These are phyloP conservation scores for Blastobotrys indianensis DNA, from an alignment of 1,139 yeast species.

Conservation along the genomic window DNA sequence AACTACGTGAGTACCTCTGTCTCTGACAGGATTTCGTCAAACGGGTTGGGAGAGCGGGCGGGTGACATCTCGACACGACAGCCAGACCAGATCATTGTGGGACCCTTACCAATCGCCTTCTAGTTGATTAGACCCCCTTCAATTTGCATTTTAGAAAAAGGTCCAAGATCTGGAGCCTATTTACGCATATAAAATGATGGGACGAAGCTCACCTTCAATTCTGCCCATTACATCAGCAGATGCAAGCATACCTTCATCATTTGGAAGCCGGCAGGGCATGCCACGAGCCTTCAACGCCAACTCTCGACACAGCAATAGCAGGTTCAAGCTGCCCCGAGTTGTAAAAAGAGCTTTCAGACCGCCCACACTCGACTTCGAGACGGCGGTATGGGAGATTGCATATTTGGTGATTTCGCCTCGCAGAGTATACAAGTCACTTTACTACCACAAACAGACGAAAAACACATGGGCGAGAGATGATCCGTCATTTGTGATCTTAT, in stretches of 20 bases:
- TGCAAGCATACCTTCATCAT: slow-evolving; percentile 2
- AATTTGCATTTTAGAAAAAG: not conserved
- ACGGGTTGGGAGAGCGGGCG: not conserved
- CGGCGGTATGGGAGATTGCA: slow-evolving; percentile 87
- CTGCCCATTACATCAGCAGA: slow-evolving; percentile 9
- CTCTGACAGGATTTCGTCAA: no score
- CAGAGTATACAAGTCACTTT: slow-evolving; percentile 74
- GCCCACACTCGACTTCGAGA: slow-evolving; percentile 80
- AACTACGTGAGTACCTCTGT: no score
- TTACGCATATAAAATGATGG: slow-evolving; percentile 1
- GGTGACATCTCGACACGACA: not conserved
- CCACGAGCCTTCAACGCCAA: not conserved
- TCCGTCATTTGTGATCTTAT: slow-evolving; percentile 74
- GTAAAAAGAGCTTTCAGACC: slow-evolving; percentile 56
- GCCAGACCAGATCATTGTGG: not conserved
- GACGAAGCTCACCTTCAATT: slow-evolving; percentile 8
- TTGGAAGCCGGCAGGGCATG: slow-evolving; percentile 10
- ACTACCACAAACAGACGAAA: slow-evolving; percentile 68
- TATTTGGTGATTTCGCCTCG: slow-evolving; percentile 69
- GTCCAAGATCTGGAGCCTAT: no score
- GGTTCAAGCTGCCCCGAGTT: slow-evolving; percentile 29
- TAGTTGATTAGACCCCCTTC: not conserved
- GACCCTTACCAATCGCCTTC: not conserved
- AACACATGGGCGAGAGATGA: slow-evolving; percentile 83
- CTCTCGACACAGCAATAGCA: not conserved